Conservation (phyloP, 176 grass and related monocot species). For the Juncus effusus region DNA sequence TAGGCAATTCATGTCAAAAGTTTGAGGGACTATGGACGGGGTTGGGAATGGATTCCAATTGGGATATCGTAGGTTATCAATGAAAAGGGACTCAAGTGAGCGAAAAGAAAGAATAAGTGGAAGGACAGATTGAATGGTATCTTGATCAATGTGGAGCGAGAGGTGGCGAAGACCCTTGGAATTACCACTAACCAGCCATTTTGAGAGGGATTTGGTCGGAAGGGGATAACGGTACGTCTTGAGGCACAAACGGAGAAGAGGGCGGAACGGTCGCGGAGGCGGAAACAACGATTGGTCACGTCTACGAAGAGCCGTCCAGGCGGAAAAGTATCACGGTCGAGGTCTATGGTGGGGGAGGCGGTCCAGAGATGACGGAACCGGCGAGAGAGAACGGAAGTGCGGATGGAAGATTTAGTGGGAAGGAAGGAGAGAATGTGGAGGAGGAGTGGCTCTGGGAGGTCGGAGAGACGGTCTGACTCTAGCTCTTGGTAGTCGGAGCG, state of each 20-base stretch:
- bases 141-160: background rate
- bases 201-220: background rate
- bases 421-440: slow-evolving; percentile 11
- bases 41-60: background rate
- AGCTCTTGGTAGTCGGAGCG: background rate
- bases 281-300: background rate
- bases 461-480: background rate
- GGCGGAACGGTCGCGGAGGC: background rate
- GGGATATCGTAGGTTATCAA: background rate
- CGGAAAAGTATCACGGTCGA: background rate
- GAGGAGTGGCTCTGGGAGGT: background rate
- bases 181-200: background rate
- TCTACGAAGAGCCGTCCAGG: background rate
- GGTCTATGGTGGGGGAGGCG: background rate
- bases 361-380: background rate
- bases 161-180: background rate
- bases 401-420: background rate
- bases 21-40: background rate
- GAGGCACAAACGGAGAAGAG: background rate
- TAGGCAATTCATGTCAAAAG: background rate
- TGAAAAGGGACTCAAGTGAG: background rate
- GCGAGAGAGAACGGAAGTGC: background rate
- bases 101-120: background rate
- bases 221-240: background rate
- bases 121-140: background rate